Percentiles rank a stretch among this genome's conserved stretches.
These are phyloP conservation scores for Orbilia blumenaviensis DNA, from an alignment of 2,329 filamentous ascomycete species.

Conservation along the genomic window DNA sequence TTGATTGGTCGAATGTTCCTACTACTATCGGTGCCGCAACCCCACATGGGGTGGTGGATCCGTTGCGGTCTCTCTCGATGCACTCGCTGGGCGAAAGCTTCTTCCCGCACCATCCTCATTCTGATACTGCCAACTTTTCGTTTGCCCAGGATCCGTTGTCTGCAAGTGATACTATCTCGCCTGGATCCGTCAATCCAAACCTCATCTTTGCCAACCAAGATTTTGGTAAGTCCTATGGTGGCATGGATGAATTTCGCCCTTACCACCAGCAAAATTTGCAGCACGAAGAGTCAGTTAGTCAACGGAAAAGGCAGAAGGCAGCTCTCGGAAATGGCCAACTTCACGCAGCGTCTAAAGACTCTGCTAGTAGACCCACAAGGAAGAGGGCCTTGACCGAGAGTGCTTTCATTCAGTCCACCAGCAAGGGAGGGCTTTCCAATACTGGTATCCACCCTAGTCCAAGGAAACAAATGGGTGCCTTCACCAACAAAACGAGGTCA, in stretches of 20 bases:
- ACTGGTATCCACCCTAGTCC: slow-evolving; percentile 28
- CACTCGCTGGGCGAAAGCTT: slow-evolving; percentile 46
- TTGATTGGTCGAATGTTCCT: slow-evolving; percentile 43
- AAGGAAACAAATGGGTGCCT: slow-evolving; percentile 34
- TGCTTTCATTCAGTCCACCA: slow-evolving; percentile 24
- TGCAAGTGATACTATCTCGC: slow-evolving; percentile 47
- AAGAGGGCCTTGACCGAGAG: slow-evolving; percentile 50
- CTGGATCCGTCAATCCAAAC: slow-evolving; percentile 43
- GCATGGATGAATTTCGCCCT: slow-evolving; percentile 24
- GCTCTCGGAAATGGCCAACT: slow-evolving; percentile 1
- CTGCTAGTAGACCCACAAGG: slow-evolving; percentile 13
- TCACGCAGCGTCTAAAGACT: neutral
- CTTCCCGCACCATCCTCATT: slow-evolving; percentile 26
- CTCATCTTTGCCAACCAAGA: slow-evolving; percentile 37
- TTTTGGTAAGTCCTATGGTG: slow-evolving; percentile 25
- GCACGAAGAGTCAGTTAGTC: slow-evolving; percentile 29
- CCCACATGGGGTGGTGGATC: slow-evolving; percentile 26
- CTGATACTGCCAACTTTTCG: slow-evolving; percentile 40
- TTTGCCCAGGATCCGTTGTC: slow-evolving; percentile 44
- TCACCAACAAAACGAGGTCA: slow-evolving; percentile 21
- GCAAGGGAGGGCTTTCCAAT: slow-evolving; percentile 13
- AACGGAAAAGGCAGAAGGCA: slow-evolving; percentile 40
- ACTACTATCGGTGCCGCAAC: slow-evolving; percentile 6
- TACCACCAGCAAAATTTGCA: slow-evolving; percentile 49
- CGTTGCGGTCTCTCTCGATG: slow-evolving; percentile 34